phyloP scores from a whole-genome alignment of 1,284 basidiomycete species.

The Malassezia pachydermatis region DNA sequence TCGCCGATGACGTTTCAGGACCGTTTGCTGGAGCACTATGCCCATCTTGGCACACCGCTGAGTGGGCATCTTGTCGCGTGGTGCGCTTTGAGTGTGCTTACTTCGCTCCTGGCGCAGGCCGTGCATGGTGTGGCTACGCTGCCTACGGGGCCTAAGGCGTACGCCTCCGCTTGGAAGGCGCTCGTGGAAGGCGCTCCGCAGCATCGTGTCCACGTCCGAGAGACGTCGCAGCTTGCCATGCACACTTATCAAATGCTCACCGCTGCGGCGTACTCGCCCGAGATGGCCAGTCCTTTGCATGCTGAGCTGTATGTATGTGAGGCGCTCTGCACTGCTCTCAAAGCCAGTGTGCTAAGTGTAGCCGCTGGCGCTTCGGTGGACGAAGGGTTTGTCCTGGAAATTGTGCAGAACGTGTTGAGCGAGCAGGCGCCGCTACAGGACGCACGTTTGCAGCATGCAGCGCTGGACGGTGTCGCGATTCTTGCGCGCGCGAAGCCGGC shows the following conservation, averaged over 20 bases:
- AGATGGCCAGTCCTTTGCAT: not conserved
- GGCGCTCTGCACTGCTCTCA: conserved; percentile 53
- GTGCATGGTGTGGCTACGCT: conserved; percentile 49
- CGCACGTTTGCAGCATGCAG: conserved; percentile 70
- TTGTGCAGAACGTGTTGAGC: conserved; percentile 66
- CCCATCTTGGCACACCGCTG: conserved; percentile 63
- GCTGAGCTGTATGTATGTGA: conserved; percentile 31
- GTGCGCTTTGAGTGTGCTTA: conserved; percentile 70
- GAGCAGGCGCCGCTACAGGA: conserved; percentile 70
- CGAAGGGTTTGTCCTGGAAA: conserved; percentile 61
- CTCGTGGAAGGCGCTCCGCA: conserved; percentile 58
- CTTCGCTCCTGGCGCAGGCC: conserved; percentile 69
- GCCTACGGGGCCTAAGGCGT: not conserved
- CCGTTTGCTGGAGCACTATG: conserved; percentile 66
- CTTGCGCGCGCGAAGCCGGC: conserved; percentile 74
- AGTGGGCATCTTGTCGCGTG: conserved; percentile 79
- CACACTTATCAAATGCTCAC: not conserved
- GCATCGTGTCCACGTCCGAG: conserved; percentile 68
- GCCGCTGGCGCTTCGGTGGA: conserved; percentile 57
- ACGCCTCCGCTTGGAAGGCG: not conserved
- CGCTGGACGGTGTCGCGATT: conserved; percentile 67
- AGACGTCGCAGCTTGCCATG: conserved; percentile 50
- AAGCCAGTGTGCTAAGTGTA: conserved; percentile 74
- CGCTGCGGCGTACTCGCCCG: not conserved
- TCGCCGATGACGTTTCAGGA: conserved; percentile 23